Percentiles rank a stretch among this genome's conserved stretches.
These are phyloP conservation scores for Curvularia eragrostidis DNA, from an alignment of 2,329 filamentous ascomycete genomes.

Conservation along the genomic window DNA sequence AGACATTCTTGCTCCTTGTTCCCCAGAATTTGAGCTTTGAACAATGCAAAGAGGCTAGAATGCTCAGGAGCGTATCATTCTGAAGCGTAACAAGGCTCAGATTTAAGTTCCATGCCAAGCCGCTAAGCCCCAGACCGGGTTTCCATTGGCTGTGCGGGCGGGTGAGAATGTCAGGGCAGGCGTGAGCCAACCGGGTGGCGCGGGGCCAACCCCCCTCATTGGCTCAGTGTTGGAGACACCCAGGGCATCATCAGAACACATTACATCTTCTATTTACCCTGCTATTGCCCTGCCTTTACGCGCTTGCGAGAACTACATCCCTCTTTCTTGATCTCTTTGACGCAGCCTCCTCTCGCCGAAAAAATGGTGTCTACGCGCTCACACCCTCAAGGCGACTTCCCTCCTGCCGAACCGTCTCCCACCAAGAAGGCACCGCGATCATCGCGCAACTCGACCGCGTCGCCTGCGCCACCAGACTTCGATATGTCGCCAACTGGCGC, in stretches of 20 bases:
- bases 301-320: background rate
- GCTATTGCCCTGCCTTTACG: background rate
- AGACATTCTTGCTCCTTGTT: background rate
- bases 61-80: background rate
- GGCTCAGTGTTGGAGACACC: slow-evolving; percentile 4
- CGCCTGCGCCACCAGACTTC: slow-evolving; percentile 38
- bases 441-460: slow-evolving; percentile 41
- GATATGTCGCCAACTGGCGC: slow-evolving; percentile 24
- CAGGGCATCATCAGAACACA: slow-evolving; percentile 17
- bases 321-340: background rate
- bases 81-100: slow-evolving; percentile 1
- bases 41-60: background rate
- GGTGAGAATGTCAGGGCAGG: background rate
- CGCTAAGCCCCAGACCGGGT: background rate
- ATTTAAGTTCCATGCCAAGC: background rate
- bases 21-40: background rate
- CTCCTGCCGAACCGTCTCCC: slow-evolving; percentile 45
- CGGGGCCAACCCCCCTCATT: slow-evolving; percentile 8
- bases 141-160: background rate
- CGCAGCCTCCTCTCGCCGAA: background rate
- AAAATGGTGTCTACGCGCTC: slow-evolving; percentile 52
- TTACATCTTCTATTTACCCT: slow-evolving; percentile 4
- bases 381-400: slow-evolving; percentile 47
- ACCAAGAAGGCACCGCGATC: slow-evolving; percentile 46
- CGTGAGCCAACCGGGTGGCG: slow-evolving; percentile 12